Base-by-base conservation (phyloP, 2,329 filamentous ascomycete species). In the Colletotrichum graminicola region DNA sequence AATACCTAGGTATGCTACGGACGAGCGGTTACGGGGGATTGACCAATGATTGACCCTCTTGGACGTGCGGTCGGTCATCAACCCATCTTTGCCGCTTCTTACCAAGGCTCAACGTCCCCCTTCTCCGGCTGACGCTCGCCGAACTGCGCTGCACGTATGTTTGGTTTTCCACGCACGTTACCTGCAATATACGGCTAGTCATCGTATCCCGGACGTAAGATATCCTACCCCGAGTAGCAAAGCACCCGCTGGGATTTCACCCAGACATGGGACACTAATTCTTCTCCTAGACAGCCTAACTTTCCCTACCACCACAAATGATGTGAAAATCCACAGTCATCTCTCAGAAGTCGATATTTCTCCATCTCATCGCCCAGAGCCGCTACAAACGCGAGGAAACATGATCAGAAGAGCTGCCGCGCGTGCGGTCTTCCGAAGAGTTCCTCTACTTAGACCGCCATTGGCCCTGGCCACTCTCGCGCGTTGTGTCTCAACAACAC, bases 341-440 rank as follows among this genome's bases (percentile, higher is more conserved):
- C 21, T n/a, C 32, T 23, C 32, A 14, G 10, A 21, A 55, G 18
- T 55, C 18, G 5, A 14, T 21, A 21, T 55, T 16, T 36, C 59
- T 62, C n/a, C 39, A 12, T 18, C 47, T 12, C 29, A 21, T 34
- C 60, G n/a, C n/a, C 21, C 29, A 11, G 11, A 55, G 5, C 51
- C 29, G 29, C 6, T 6, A 14, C 18, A 32, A 18, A 26, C n/a
- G 23, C 56, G 8, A 62, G n/a, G 47, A 49, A 66, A 75, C 62
- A 81, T 79, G 79, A 76, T 82, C 76, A 80, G 79, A 67, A 77
- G 78, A 74, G 73, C 79, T 70, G 78, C 78, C 51, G 66, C 78
- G n/a, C 72, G 76, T 72, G 68, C 68, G 39, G 76, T 79, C 66
- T 75, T 79, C 47, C 76, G 76, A 74, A 78, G 80, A 71, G 66